phyloP scores from a whole-genome alignment of 805 yeast genomes.

The Candida nitratophila region DNA sequence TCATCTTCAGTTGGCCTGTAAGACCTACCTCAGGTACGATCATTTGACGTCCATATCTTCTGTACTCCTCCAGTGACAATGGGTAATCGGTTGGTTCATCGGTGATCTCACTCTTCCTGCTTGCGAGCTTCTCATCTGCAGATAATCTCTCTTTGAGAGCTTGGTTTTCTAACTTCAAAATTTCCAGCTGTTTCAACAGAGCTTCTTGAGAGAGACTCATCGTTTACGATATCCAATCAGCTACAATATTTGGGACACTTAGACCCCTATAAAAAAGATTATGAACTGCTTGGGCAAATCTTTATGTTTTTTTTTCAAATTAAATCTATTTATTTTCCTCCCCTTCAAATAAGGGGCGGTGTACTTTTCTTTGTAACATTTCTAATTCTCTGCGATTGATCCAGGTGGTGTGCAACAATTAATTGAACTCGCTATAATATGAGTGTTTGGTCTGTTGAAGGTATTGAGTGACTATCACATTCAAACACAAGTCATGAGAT shows the following conservation, averaged over 20 bases:
- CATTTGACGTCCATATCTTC: conserved; percentile 91
- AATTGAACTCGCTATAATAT: too few species aligned
- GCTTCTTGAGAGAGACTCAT: conserved; percentile 6
- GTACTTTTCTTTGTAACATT: too few species aligned
- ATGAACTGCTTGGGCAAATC: not conserved
- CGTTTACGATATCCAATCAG: not conserved
- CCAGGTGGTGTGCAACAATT: too few species aligned
- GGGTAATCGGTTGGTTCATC: conserved; percentile 1
- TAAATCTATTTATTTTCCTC: not conserved
- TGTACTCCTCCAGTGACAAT: conserved; percentile 57
- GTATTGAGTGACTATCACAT: too few species aligned
- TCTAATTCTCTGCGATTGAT: too few species aligned
- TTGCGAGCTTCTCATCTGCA: conserved; percentile 2
- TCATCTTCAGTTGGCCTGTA: conserved; percentile 52
- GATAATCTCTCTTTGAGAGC: conserved; percentile 3
- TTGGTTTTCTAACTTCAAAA: conserved; percentile 14
- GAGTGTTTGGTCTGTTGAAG: too few species aligned
- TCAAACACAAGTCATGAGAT: too few species aligned
- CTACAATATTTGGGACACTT: too few species aligned
- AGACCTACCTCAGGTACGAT: conserved; percentile 74
- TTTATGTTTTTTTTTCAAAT: too few species aligned
- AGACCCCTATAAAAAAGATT: too few species aligned
- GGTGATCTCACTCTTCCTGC: conserved; percentile 5
- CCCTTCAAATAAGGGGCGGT: not conserved
- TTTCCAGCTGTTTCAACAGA: conserved; percentile 17